Base-by-base conservation (phyloP, 2,329 filamentous ascomycete genomes). In the Sphaerulina populicola region DNA sequence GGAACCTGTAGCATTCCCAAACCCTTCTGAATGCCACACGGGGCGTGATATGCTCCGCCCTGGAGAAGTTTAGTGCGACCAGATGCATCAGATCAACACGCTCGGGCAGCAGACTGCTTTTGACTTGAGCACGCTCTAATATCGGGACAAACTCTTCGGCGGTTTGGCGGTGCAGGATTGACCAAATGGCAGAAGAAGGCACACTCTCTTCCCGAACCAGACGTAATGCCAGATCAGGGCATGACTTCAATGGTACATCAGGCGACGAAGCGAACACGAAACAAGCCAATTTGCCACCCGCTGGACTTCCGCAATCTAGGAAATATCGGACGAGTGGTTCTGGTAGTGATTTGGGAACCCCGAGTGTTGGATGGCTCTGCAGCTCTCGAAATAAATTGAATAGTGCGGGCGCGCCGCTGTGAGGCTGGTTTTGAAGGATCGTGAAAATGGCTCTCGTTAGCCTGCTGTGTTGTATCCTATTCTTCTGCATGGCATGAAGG, bases 21-120 rank as follows among this genome's bases (percentile, higher is more conserved):
- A 77, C 70, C 27, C 72, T 59, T n/a, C 69, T 64, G 52, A 72
- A 75, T 0, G 75, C 68, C 9, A 65, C 63, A n/a, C 69, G 68
- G 0, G 72, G 66, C 7, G 55, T 62, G 29, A 74, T 36, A 11
- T 67, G 57, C 21, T 62, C 52, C 2, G 67, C 68, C 44, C 62
- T 64, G 2, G 74, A 70, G 47, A 75, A 68, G 3, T 69, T 66
- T 11, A 71, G 60, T 1, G 75, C 76, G 12, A 77, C 62, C 12
- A 68, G 56, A 52, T 76, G 69, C 30, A 77, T 65, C 44, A 75
- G 62, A 27, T 72, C 64, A 14, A 73, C 63, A 11, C 70, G 69
- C 27, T 61, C 64, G 37, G 67, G 58, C 3, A 68, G 67, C 11
- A 64, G 53, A 14, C 14, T 14, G 4, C 41, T 18, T 10, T 39